These are phyloP conservation scores for Cystobasidium tubakii DNA, from an alignment of 768 basidiomycete genomes.

Conservation along the genomic window DNA sequence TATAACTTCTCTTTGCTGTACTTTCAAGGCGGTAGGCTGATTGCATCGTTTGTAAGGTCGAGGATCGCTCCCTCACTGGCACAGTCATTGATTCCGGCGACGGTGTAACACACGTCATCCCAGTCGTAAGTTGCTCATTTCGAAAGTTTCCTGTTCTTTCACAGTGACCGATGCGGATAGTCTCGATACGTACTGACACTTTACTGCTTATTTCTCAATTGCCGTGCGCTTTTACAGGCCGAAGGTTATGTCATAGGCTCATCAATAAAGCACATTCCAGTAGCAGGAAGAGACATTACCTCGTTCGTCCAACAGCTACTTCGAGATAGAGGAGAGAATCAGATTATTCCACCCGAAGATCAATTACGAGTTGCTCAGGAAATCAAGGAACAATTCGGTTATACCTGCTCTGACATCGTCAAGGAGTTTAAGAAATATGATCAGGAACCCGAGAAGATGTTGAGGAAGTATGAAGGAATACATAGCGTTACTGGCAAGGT, in stretches of 20 bases:
- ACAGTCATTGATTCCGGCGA: conserved; percentile 99
- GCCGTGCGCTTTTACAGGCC: conserved; percentile 54
- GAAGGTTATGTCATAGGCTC: conserved; percentile 99
- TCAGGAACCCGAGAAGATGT: conserved; percentile 87
- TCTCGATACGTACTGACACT: too few species aligned
- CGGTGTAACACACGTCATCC: conserved; percentile 96
- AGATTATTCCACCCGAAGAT: conserved; percentile 86
- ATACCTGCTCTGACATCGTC: conserved; percentile 98
- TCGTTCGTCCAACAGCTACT: conserved; percentile 93
- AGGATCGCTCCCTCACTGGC: conserved; percentile 53
- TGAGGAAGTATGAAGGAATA: conserved; percentile 87
- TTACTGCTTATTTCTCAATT: conserved; percentile 7
- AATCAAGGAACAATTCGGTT: conserved; percentile 96
- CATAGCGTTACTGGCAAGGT: conserved; percentile 88
- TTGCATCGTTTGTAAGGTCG: conserved; percentile 36
- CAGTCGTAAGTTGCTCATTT: conserved; percentile 52
- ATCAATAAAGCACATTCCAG: conserved; percentile 97
- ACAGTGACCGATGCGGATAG: too few species aligned
- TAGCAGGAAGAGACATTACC: conserved; percentile 94
- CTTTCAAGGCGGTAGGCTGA: not conserved
- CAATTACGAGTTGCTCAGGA: conserved; percentile 82
- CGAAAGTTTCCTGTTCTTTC: too few species aligned
- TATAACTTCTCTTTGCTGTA: conserved; percentile 51
- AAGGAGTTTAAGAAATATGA: conserved; percentile 99
- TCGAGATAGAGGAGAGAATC: conserved; percentile 89